phyloP scores from a whole-genome alignment of 2,329 filamentous ascomycete genomes.

The Herpomyces periplanetae region DNA sequence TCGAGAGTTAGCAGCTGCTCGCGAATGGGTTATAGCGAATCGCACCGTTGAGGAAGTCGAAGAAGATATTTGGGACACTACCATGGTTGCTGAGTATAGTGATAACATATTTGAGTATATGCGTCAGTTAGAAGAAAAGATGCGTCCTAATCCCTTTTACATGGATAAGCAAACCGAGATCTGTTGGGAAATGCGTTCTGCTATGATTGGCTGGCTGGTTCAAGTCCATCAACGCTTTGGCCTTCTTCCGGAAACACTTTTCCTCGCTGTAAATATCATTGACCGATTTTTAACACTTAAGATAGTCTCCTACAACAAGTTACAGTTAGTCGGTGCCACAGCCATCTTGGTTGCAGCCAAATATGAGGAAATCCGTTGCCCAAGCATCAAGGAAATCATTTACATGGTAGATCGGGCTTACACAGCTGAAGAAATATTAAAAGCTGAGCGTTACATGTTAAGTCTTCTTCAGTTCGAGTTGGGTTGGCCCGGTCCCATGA shows the following conservation, averaged over 20 bases:
- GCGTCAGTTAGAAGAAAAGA: constrained; percentile 45
- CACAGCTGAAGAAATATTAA: constrained; percentile 57
- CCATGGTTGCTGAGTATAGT: constrained; percentile 86
- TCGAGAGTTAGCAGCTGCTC: constrained; percentile 29
- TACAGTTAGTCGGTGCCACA: constrained; percentile 80
- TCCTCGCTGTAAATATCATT: constrained; percentile 79
- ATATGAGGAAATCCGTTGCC: constrained; percentile 95
- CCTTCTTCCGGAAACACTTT: constrained; percentile 69
- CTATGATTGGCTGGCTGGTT: constrained; percentile 90
- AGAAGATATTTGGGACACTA: constrained; percentile 62
- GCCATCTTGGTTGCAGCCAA: constrained; percentile 86
- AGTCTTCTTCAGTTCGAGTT: constrained; percentile 83
- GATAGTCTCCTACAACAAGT: constrained; percentile 66
- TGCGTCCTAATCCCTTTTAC: constrained; percentile 64
- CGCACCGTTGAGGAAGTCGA: constrained; percentile 24
- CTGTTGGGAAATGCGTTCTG: constrained; percentile 90
- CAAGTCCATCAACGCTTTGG: constrained; percentile 77
- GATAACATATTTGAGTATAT: constrained; percentile 88
- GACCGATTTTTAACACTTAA: constrained; percentile 84
- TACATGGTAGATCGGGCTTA: constrained; percentile 95
- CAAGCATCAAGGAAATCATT: constrained; percentile 69
- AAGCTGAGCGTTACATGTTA: constrained; percentile 91
- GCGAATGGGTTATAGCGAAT: constrained; percentile 21
- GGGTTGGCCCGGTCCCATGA: constrained; percentile 96
- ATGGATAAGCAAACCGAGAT: constrained; percentile 95